These are phyloP conservation scores for Arabidopsis lyrata DNA, from an alignment of 441 rosid genomes.

Conservation along the genomic window DNA sequence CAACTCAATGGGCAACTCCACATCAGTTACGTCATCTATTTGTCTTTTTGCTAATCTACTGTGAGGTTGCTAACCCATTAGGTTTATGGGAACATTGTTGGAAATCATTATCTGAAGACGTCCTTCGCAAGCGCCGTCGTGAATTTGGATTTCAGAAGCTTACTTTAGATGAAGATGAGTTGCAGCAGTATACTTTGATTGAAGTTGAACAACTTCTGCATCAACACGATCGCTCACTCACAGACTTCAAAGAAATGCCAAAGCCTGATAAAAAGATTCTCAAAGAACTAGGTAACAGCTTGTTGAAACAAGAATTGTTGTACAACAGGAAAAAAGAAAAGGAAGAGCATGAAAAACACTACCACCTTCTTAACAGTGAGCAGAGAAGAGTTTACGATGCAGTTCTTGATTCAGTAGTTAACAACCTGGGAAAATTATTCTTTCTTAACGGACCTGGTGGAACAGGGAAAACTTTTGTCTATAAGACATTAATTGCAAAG, in stretches of 20 bases:
- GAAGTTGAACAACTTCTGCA: neutral
- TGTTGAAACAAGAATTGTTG: neutral
- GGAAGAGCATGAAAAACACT: neutral
- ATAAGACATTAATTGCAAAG: neutral
- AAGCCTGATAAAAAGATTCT: neutral
- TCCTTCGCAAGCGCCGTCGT: neutral
- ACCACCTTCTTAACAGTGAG: neutral
- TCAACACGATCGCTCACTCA: neutral
- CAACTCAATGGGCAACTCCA: conserved; percentile 3
- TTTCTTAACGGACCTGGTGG: neutral
- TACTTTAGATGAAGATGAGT: neutral
- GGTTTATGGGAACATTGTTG: conserved; percentile 2
- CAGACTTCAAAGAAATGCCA: neutral
- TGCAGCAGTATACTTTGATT: neutral
- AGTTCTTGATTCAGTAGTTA: neutral
- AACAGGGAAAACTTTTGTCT: neutral
- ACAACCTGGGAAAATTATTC: neutral
- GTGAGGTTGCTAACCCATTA: neutral
- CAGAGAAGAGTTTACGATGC: neutral
- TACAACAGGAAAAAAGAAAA: neutral
- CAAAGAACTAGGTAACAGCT: neutral
- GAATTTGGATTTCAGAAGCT: neutral
- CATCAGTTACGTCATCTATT: conserved; percentile 6
- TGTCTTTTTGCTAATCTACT: neutral
- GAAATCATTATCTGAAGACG: neutral